phyloP scores from a whole-genome alignment of 441 rosid genomes.

The Theobroma grandiflorum region DNA sequence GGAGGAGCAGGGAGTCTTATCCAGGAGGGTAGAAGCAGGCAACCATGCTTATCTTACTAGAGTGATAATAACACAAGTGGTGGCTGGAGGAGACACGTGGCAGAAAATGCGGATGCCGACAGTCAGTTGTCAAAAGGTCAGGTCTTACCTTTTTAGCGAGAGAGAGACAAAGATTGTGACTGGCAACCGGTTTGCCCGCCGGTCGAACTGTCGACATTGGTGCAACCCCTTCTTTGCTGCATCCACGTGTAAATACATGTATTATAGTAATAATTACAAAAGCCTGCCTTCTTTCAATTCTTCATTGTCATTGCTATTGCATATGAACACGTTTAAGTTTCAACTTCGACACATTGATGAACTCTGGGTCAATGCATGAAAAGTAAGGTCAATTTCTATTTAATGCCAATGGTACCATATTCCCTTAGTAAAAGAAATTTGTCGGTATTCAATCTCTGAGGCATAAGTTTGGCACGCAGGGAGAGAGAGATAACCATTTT shows the following conservation, averaged over 20 bases:
- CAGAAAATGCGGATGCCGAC: slow-evolving; percentile 38
- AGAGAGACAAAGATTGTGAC: slow-evolving; percentile 28
- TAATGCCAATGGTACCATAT: neutral
- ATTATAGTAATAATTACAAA: neutral
- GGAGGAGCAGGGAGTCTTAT: neutral
- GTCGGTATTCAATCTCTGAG: neutral
- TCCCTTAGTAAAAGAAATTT: neutral
- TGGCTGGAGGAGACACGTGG: slow-evolving; percentile 20
- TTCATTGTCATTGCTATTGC: neutral
- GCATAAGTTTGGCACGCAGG: too few relatives aligned
- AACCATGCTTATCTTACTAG: too few relatives aligned
- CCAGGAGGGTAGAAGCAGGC: neutral
- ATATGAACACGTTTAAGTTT: neutral
- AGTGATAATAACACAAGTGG: neutral
- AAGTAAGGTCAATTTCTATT: neutral
- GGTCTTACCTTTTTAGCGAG: neutral
- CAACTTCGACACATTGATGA: neutral
- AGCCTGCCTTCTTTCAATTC: neutral
- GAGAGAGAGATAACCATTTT: too few relatives aligned
- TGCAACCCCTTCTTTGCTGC: neutral
- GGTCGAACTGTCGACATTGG: neutral
- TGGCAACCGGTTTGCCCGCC: slow-evolving; percentile 8
- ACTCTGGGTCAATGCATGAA: neutral
- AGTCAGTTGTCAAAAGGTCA: slow-evolving; percentile 32
- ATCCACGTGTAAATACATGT: neutral